A percentile compares a stretch with the other conserved stretches of the same genome.
Evolutionary conservation across 2,329 filamentous ascomycete genomes (phyloP).

Genomic region (Fusarium anguioides): DNA sequence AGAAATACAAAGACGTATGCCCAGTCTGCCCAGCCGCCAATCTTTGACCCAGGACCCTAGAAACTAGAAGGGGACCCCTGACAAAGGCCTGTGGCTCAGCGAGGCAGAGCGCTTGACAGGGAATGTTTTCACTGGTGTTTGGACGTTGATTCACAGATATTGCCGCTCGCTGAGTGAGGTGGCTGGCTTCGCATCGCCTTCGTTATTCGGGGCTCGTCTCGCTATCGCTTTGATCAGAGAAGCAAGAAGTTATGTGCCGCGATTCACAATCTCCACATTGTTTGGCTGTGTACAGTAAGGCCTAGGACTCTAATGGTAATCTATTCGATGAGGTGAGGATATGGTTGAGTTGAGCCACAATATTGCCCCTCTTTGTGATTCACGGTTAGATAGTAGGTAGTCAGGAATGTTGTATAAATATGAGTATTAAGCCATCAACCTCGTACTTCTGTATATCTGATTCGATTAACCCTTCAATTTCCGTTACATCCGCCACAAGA

Average conservation of each 20-base stretch:
- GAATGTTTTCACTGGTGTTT: slow-evolving; percentile 20
- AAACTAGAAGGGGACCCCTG: slow-evolving; percentile 14
- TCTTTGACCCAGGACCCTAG: background rate
- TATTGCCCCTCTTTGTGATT: slow-evolving; percentile 1
- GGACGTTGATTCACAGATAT: slow-evolving; percentile 21
- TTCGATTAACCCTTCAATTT: slow-evolving; percentile 18
- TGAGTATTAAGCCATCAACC: background rate
- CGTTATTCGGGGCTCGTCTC: slow-evolving; percentile 26
- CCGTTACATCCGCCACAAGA: slow-evolving; percentile 34
- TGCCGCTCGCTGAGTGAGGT: slow-evolving; percentile 32
- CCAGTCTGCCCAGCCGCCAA: slow-evolving; percentile 17
- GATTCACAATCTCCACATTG: slow-evolving; percentile 6
- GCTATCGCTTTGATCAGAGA: slow-evolving; percentile 10
- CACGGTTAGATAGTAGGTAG: background rate
- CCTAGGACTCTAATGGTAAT: slow-evolving; percentile 2
- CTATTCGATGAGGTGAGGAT: slow-evolving; percentile 8
- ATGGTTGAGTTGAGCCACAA: slow-evolving; percentile 14
- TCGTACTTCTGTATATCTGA: background rate
- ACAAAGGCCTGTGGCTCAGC: slow-evolving; percentile 36
- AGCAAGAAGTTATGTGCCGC: too few relatives aligned
- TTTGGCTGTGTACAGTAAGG: slow-evolving; percentile 20
- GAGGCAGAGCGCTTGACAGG: slow-evolving; percentile 30
- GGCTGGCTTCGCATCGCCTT: slow-evolving; percentile 19
- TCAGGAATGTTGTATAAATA: slow-evolving; percentile 30
- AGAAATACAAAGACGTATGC: slow-evolving; percentile 1